Evolutionary conservation across 768 basidiomycete genomes (phyloP).

Genomic region (Hemileccinum impolitum): DNA sequence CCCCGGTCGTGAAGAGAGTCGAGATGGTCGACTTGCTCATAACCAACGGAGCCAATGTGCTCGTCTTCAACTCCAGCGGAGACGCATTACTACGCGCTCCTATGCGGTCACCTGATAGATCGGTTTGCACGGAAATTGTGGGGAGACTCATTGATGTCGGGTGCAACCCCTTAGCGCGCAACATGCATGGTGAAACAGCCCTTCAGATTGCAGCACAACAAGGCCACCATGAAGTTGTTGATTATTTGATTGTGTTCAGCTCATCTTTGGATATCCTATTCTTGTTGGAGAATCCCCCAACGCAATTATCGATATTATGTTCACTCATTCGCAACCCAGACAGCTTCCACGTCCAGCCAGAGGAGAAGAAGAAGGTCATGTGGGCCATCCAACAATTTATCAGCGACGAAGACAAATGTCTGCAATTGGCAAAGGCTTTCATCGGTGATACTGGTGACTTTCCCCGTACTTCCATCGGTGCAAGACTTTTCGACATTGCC

Average conservation of each 20-base stretch:
- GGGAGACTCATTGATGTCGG: neutral
- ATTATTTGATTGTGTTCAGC: neutral
- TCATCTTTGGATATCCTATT: neutral
- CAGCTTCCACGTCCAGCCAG: no score
- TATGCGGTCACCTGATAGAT: neutral
- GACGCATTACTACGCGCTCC: constrained; percentile 1
- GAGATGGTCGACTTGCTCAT: constrained; percentile 5
- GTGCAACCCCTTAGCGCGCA: neutral
- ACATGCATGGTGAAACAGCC: neutral
- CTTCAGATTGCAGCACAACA: neutral
- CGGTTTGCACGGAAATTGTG: neutral
- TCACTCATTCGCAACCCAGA: neutral
- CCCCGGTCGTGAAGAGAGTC: neutral
- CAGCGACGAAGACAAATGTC: neutral
- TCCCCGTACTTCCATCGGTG: neutral
- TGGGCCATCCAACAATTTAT: neutral
- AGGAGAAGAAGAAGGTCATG: neutral
- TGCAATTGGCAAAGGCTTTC: neutral
- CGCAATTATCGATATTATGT: neutral
- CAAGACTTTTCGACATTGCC: neutral
- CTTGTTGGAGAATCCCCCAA: neutral
- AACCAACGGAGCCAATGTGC: neutral
- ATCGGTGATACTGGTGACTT: neutral
- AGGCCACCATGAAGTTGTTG: neutral
- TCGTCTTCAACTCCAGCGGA: neutral